Percentiles rank a stretch among this genome's conserved stretches.
Evolutionary conservation across 345 rosid species (phyloP).

Genomic region (Acer yangbiense): DNA sequence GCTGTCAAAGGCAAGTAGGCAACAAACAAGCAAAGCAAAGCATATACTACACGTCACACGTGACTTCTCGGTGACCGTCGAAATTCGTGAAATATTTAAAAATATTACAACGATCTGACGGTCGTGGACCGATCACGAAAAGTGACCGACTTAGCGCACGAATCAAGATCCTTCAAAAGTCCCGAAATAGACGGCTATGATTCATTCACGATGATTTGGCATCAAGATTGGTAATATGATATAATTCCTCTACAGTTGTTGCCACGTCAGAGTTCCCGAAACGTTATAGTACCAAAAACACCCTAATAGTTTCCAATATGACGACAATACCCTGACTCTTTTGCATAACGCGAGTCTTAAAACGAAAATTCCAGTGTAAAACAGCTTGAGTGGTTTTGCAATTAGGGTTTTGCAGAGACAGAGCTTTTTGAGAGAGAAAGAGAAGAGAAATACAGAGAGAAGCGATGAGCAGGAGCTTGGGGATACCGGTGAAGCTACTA

Average conservation of each 20-base stretch:
- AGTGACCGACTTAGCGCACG: too few species aligned
- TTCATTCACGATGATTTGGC: neutral
- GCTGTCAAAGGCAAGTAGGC: constrained; percentile 5
- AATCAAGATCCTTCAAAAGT: neutral
- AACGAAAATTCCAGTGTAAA: neutral
- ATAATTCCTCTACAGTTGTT: neutral
- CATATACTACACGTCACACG: constrained; percentile 22
- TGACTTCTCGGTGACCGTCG: constrained; percentile 12
- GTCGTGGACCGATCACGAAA: neutral
- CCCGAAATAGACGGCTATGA: neutral
- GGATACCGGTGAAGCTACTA: constrained; percentile 85
- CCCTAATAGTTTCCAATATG: neutral
- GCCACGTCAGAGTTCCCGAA: constrained; percentile 6
- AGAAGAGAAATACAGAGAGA: neutral
- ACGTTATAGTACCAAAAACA: neutral
- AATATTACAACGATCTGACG: neutral
- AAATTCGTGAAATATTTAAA: neutral
- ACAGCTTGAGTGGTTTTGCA: neutral
- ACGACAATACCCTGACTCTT: neutral
- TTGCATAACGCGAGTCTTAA: too few species aligned
- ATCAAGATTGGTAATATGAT: neutral
- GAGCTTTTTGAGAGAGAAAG: neutral
- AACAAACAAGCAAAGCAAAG: constrained; percentile 31
- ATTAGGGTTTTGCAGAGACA: constrained; percentile 52
- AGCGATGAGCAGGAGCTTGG: constrained; percentile 81